Conservation (phyloP, 768 basidiomycete species). For the Rhizopogon sp. region DNA sequence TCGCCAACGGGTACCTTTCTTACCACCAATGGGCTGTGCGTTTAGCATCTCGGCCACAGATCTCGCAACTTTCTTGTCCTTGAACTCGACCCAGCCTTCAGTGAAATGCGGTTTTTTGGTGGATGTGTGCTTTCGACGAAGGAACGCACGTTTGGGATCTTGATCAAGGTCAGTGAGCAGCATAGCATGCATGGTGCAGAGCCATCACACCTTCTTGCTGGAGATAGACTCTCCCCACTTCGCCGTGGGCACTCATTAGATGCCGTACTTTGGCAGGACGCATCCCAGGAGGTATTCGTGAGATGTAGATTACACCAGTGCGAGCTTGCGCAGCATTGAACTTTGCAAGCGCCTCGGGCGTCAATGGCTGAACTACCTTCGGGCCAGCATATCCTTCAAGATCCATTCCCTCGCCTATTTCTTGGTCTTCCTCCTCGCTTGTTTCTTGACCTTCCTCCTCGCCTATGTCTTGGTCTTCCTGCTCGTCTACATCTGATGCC, state of each 20-base stretch:
- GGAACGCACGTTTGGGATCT: slow-evolving; percentile 88
- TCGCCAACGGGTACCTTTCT: slow-evolving; percentile 85
- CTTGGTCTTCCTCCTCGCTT: slow-evolving; percentile 22
- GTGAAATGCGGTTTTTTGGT: slow-evolving; percentile 86
- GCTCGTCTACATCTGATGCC: slow-evolving; percentile 3
- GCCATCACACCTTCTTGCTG: slow-evolving; percentile 73
- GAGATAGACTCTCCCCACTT: slow-evolving; percentile 88
- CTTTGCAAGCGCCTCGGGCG: slow-evolving; percentile 66
- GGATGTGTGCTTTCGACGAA: slow-evolving; percentile 73
- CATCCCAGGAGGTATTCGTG: slow-evolving; percentile 97
- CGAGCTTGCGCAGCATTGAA: slow-evolving; percentile 70
- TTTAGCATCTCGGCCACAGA: slow-evolving; percentile 94
- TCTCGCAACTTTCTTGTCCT: slow-evolving; percentile 87
- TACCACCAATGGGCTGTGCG: slow-evolving; percentile 91
- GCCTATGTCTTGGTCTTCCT: slow-evolving; percentile 24
- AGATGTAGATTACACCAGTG: slow-evolving; percentile 91
- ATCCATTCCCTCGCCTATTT: slow-evolving; percentile 47
- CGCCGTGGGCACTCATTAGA: slow-evolving; percentile 85
- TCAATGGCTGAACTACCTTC: slow-evolving; percentile 68
- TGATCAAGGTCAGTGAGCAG: slow-evolving; percentile 1
- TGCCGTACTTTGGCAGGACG: slow-evolving; percentile 93
- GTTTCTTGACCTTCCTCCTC: slow-evolving; percentile 28
- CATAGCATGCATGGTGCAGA: background rate
- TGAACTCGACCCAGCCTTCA: slow-evolving; percentile 99
- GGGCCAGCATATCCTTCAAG: slow-evolving; percentile 55